Percentiles rank a stretch among this genome's conserved stretches.
phyloP scores from a whole-genome alignment of 805 yeast species.

The Ogataea parapolymorpha region DNA sequence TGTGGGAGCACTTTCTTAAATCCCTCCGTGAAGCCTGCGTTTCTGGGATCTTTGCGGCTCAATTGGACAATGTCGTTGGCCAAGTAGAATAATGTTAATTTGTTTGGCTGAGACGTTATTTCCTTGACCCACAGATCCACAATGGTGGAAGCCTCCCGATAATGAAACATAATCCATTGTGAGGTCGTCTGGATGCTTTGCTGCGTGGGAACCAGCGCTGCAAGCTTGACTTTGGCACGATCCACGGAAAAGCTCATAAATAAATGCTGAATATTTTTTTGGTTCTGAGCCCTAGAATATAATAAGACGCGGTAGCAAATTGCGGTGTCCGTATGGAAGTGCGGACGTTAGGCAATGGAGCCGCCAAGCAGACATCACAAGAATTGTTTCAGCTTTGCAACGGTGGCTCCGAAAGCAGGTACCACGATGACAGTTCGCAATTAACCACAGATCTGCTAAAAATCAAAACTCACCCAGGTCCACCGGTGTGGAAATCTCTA shows the following conservation, averaged over 20 bases:
- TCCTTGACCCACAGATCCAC: slow-evolving; percentile 50
- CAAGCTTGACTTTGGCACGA: slow-evolving; percentile 45
- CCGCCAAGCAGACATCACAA: too few relatives aligned
- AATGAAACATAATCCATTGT: slow-evolving; percentile 68
- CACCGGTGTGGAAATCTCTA: too few relatives aligned
- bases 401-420: too few relatives aligned
- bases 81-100: slow-evolving; percentile 60
- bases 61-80: slow-evolving; percentile 83
- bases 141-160: slow-evolving; percentile 50
- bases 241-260: slow-evolving; percentile 51
- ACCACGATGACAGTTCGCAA: too few relatives aligned
- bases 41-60: slow-evolving; percentile 57
- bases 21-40: slow-evolving; percentile 51
- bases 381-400: too few relatives aligned
- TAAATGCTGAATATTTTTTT: slow-evolving; percentile 1
- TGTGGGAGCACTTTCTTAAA: slow-evolving; percentile 50
- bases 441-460: too few relatives aligned
- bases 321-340: too few relatives aligned
- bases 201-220: slow-evolving; percentile 54
- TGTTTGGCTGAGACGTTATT: slow-evolving; percentile 27
- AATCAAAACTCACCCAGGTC: too few relatives aligned
- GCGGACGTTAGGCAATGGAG: too few relatives aligned
- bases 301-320: background rate
- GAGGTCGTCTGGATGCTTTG: slow-evolving; percentile 72
- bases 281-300: slow-evolving; percentile 6